phyloP scores from a whole-genome alignment of 164 flowering plant species.

The Tinospora cordifolia region DNA sequence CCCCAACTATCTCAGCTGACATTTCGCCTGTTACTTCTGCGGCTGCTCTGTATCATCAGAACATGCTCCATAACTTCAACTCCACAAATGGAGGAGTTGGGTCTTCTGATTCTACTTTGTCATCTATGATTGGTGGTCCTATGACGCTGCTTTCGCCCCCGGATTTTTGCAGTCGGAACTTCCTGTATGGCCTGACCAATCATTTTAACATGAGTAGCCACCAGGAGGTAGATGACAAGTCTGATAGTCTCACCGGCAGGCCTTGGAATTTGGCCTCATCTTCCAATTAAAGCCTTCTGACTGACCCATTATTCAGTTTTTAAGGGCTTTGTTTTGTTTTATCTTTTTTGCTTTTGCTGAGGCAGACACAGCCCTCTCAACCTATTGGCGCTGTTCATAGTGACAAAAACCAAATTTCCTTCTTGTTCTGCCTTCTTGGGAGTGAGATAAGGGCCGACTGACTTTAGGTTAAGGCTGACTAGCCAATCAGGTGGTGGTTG shows the following conservation, averaged over 20 bases:
- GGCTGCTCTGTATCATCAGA: slow-evolving; percentile 37
- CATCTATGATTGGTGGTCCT: slow-evolving; percentile 1
- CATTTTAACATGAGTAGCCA: slow-evolving; percentile 8
- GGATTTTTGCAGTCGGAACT: slow-evolving; percentile 8
- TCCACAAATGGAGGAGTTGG: neutral
- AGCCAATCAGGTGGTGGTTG: neutral
- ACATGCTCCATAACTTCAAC: slow-evolving; percentile 9
- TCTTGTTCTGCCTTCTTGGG: neutral
- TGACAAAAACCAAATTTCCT: neutral
- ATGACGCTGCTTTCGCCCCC: neutral
- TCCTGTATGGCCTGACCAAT: slow-evolving; percentile 7
- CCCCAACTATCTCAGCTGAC: slow-evolving; percentile 31
- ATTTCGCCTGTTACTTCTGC: slow-evolving; percentile 36
- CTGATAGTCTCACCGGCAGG: neutral
- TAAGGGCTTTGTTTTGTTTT: neutral
- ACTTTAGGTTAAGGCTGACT: slow-evolving; percentile 1
- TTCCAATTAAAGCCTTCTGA: neutral
- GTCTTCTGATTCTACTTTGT: slow-evolving; percentile 7
- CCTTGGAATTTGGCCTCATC: neutral
- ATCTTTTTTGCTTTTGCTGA: too few relatives aligned
- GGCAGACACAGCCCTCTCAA: neutral
- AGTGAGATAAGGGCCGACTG: neutral
- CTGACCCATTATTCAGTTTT: neutral
- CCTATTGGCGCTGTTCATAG: slow-evolving; percentile 1
- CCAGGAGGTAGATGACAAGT: neutral